Conservation (phyloP, 805 yeast species). For the Scheffersomyces lignosus region DNA sequence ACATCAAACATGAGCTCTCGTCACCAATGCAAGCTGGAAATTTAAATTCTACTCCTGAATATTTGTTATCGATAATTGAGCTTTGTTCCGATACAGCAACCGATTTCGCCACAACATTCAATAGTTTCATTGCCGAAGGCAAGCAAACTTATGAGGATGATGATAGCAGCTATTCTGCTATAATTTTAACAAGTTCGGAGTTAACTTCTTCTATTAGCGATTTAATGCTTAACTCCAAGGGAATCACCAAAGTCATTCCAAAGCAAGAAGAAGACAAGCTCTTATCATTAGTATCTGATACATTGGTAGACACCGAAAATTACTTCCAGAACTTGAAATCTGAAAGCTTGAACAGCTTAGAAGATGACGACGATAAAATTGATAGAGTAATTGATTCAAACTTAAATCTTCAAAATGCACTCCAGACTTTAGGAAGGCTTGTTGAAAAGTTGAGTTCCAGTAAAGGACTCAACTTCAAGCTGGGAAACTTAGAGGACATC, state of each 20-base stretch:
- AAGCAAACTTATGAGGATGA: conserved; percentile 42
- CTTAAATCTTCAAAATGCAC: conserved; percentile 66
- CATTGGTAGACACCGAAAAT: conserved; percentile 60
- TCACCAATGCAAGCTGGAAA: conserved; percentile 85
- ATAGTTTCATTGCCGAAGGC: conserved; percentile 75
- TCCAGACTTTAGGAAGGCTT: conserved; percentile 57
- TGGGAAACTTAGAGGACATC: conserved; percentile 62
- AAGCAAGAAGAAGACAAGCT: conserved; percentile 56
- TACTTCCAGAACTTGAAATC: conserved; percentile 64
- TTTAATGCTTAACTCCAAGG: conserved; percentile 66
- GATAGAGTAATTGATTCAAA: conserved; percentile 78
- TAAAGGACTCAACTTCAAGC: conserved; percentile 24
- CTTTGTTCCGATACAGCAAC: conserved; percentile 69
- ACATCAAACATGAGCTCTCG: conserved; percentile 64
- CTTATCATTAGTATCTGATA: conserved; percentile 48
- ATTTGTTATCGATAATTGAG: conserved; percentile 66
- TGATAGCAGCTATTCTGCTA: conserved; percentile 57
- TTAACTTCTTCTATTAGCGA: conserved; percentile 64
- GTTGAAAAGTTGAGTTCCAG: conserved; percentile 53
- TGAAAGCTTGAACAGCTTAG: conserved; percentile 46
- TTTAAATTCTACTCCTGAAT: conserved; percentile 70
- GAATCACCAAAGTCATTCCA: conserved; percentile 57
- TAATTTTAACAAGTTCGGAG: conserved; percentile 62
- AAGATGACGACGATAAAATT: conserved; percentile 62
- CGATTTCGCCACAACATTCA: conserved; percentile 77